A percentile compares a stretch with the other conserved stretches of the same genome.
phyloP scores from a whole-genome alignment of 2,329 filamentous ascomycete species.

The Botrytis byssoidea region DNA sequence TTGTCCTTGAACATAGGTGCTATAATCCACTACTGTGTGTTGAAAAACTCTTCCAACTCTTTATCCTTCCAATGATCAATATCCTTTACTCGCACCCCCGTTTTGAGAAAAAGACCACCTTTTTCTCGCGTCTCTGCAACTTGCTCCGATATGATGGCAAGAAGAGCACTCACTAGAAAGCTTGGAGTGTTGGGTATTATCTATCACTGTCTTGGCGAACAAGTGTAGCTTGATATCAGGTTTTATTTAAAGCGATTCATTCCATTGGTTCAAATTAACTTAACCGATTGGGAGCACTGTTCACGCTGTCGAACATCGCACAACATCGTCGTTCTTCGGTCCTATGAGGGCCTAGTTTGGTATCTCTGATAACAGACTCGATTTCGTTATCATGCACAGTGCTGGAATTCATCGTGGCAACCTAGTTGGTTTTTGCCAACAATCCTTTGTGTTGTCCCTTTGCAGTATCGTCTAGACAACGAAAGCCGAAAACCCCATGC shows the following conservation, averaged over 20 bases:
- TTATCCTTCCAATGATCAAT: conserved; percentile 24
- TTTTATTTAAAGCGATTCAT: too few relatives aligned
- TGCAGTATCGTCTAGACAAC: background rate
- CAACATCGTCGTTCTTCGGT: background rate
- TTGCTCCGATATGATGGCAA: too few relatives aligned
- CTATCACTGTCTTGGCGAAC: too few relatives aligned
- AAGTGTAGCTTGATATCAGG: too few relatives aligned
- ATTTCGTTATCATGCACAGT: background rate
- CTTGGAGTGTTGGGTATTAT: too few relatives aligned
- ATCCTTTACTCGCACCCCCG: conserved; percentile 15
- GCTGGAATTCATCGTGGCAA: background rate
- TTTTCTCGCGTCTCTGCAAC: conserved; percentile 11
- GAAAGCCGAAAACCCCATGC: background rate
- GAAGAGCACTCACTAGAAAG: too few relatives aligned
- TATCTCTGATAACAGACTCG: background rate
- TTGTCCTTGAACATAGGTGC: conserved; percentile 24
- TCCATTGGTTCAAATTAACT: too few relatives aligned
- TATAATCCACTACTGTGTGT: conserved; percentile 29
- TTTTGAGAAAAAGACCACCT: background rate
- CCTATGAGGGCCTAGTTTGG: background rate
- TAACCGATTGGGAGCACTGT: too few relatives aligned
- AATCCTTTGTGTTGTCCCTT: background rate
- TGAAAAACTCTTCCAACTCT: conserved; percentile 24
- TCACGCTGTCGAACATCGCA: too few relatives aligned
- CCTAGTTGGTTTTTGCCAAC: background rate